Conservation (phyloP, 2,329 filamentous ascomycete species). For the Leptographium wingfieldii region DNA sequence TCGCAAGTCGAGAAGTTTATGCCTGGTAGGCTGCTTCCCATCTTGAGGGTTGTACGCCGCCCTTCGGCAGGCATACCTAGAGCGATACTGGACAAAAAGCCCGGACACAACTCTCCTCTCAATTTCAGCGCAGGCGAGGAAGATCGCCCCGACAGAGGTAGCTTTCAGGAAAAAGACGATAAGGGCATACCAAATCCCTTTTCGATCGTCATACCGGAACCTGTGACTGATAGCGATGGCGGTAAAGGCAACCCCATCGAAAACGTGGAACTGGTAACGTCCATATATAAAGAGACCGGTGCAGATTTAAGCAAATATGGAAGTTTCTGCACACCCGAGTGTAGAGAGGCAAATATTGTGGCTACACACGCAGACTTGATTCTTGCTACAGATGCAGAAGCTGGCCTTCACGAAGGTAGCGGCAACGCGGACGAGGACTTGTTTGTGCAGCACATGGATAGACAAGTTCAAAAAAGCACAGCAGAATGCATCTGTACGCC, state of each 20-base stretch:
- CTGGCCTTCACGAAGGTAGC: neutral
- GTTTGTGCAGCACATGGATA: neutral
- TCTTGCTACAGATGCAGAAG: neutral
- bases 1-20: slow-evolving; percentile 2
- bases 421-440: neutral
- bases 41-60: neutral
- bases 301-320: neutral
- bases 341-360: too few species aligned
- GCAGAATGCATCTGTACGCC: neutral
- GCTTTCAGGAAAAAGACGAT: neutral
- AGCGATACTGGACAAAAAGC: neutral
- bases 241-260: neutral
- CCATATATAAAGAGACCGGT: neutral
- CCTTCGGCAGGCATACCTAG: neutral
- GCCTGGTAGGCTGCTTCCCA: slow-evolving; percentile 1
- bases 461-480: neutral
- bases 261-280: neutral
- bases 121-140: neutral
- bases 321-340: too few species aligned
- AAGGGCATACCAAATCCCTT: neutral
- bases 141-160: neutral
- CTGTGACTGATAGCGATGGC: neutral
- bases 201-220: too few species aligned
- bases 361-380: neutral
- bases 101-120: too few species aligned